phyloP scores from a whole-genome alignment of 2,329 filamentous ascomycete species.

The Paecilomyces sp. region DNA sequence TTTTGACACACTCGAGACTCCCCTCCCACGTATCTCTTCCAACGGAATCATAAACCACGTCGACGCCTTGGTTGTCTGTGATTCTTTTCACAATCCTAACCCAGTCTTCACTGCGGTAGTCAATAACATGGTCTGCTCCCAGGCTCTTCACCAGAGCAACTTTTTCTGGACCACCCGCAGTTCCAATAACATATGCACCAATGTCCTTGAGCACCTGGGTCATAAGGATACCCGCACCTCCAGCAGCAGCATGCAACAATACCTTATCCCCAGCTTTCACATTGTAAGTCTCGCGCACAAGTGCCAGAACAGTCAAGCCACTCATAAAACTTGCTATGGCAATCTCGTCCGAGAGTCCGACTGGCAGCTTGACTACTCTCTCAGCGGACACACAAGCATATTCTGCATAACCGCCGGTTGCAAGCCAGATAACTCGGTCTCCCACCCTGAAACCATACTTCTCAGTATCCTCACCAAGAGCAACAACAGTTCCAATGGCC shows the following conservation, averaged over 20 bases:
- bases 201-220: slow-evolving; percentile 61
- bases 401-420: slow-evolving; percentile 44
- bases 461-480: slow-evolving; percentile 44
- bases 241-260: slow-evolving; percentile 72
- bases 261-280: slow-evolving; percentile 68
- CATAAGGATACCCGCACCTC: slow-evolving; percentile 65
- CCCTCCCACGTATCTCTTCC: slow-evolving; percentile 72
- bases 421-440: slow-evolving; percentile 63
- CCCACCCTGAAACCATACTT: slow-evolving; percentile 48
- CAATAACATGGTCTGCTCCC: slow-evolving; percentile 61
- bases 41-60: slow-evolving; percentile 71
- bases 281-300: slow-evolving; percentile 60
- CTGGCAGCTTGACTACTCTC: slow-evolving; percentile 54
- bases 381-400: slow-evolving; percentile 44
- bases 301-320: slow-evolving; percentile 68
- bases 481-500: slow-evolving; percentile 59
- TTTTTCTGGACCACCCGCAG: slow-evolving; percentile 63
- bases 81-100: slow-evolving; percentile 75
- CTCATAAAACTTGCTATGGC: slow-evolving; percentile 63
- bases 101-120: slow-evolving; percentile 69
- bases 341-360: slow-evolving; percentile 46
- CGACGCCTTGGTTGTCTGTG: slow-evolving; percentile 61
- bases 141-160: slow-evolving; percentile 52
- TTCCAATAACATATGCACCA: slow-evolving; percentile 69
- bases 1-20: slow-evolving; percentile 59